phyloP scores from a whole-genome alignment of 106 monocot species.

The Narthecium ossifragum region DNA sequence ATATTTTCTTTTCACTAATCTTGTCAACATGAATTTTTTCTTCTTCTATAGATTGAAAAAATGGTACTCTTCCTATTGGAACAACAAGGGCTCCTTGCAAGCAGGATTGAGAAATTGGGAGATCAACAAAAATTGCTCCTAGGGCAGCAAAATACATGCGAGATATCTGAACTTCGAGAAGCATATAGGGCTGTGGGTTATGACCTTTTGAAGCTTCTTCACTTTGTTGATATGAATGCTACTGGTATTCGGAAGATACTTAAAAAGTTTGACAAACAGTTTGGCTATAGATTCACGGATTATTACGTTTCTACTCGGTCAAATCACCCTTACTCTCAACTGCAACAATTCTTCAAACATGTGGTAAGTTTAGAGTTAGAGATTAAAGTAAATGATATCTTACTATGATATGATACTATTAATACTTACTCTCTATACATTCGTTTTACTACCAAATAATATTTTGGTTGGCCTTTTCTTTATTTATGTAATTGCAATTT shows the following conservation, averaged over 20 bases:
- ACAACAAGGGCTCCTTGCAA: constrained; percentile 65
- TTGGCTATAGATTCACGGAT: constrained; percentile 59
- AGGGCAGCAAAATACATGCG: constrained; percentile 30
- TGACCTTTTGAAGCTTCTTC: constrained; percentile 56
- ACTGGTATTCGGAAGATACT: constrained; percentile 61
- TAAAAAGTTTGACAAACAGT: constrained; percentile 59
- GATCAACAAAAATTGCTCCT: constrained; percentile 23
- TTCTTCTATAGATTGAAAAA: constrained; percentile 47
- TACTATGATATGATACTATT: no score
- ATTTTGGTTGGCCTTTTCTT: no score
- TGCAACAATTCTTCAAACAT: constrained; percentile 68
- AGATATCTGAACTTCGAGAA: constrained; percentile 38
- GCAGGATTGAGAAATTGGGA: constrained; percentile 36
- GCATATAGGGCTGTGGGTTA: constrained; percentile 45
- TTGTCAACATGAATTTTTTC: neutral
- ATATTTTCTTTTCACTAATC: neutral
- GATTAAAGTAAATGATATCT: no score
- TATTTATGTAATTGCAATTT: no score
- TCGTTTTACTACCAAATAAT: no score
- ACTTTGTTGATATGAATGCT: constrained; percentile 66
- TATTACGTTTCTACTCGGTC: constrained; percentile 54
- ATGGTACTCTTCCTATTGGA: constrained; percentile 59
- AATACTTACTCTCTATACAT: no score
- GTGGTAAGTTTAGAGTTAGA: constrained; percentile 35
- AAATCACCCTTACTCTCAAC: constrained; percentile 67